Evolutionary conservation across 768 basidiomycete species (phyloP).

Genomic region (Chalciporus sphaerocephalus): DNA sequence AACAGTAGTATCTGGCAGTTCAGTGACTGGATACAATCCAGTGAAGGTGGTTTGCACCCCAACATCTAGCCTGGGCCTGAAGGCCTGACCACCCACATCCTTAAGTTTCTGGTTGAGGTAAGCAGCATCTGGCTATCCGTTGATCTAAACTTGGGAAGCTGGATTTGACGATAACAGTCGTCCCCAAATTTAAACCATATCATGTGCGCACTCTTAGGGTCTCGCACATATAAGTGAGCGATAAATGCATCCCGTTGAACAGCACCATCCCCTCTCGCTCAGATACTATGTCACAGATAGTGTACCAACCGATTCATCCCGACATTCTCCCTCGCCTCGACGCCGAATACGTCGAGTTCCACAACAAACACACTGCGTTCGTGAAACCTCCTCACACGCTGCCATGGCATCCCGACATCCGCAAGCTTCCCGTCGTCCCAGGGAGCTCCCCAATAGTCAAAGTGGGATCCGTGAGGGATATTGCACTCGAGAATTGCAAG

Average conservation of each 20-base stretch:
- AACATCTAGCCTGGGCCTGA: no score
- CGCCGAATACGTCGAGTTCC: slow-evolving; percentile 60
- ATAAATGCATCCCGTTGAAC: background rate
- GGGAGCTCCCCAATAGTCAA: slow-evolving; percentile 51
- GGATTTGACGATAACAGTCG: background rate
- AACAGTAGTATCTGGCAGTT: background rate
- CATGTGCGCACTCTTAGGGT: slow-evolving; percentile 8
- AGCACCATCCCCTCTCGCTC: background rate
- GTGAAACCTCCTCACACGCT: slow-evolving; percentile 49
- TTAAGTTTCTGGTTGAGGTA: no score
- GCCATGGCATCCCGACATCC: slow-evolving; percentile 55
- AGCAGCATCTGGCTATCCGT: no score
- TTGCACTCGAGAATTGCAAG: slow-evolving; percentile 44
- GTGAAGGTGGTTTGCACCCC: no score
- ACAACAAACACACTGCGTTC: slow-evolving; percentile 44
- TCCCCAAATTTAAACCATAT: slow-evolving; percentile 10
- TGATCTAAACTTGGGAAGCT: background rate
- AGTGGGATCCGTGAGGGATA: slow-evolving; percentile 53
- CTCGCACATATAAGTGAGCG: background rate
- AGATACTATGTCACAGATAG: slow-evolving; percentile 9
- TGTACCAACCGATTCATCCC: slow-evolving; percentile 54
- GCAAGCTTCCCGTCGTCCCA: slow-evolving; percentile 47
- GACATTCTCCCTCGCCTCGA: slow-evolving; percentile 53
- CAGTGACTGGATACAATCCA: no score
- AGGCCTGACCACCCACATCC: no score